Evolutionary conservation across 345 rosid genomes (phyloP).

Genomic region (Citropsis articulata): DNA sequence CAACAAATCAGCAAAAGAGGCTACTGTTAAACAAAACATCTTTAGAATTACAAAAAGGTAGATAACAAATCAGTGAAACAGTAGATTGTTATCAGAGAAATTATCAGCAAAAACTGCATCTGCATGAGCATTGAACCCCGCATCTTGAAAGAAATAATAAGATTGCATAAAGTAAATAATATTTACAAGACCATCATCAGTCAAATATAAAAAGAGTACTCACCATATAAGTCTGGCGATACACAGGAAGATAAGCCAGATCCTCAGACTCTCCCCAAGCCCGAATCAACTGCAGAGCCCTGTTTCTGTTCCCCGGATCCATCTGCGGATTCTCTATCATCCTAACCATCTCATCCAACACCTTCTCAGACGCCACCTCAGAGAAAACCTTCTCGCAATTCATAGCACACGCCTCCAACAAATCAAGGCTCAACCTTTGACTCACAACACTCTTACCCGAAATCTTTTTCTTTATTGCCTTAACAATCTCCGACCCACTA

Average conservation of each 20-base stretch:
- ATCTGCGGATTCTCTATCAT: conserved; percentile 57
- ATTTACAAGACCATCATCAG: neutral
- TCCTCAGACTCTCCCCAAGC: conserved; percentile 83
- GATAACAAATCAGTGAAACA: neutral
- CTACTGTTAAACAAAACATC: too few relatives aligned
- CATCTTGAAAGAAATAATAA: neutral
- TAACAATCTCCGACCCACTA: conserved; percentile 60
- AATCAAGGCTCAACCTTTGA: conserved; percentile 70
- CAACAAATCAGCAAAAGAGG: too few relatives aligned
- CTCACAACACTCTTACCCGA: conserved; percentile 48
- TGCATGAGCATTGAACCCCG: neutral
- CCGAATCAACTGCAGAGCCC: conserved; percentile 65
- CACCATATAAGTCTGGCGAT: conserved; percentile 72
- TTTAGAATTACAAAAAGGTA: neutral
- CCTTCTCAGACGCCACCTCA: conserved; percentile 71
- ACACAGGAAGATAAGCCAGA: conserved; percentile 77
- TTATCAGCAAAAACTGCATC: neutral
- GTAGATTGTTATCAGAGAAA: neutral
- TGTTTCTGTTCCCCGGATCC: conserved; percentile 44
- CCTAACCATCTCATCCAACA: conserved; percentile 86
- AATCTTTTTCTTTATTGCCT: conserved; percentile 72
- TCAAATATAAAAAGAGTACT: neutral
- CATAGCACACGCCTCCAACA: conserved; percentile 70
- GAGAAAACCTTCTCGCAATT: conserved; percentile 80
- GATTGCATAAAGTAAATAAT: neutral